Evolutionary conservation across 2,329 filamentous ascomycete genomes (phyloP).

Genomic region (Colletotrichum incanum): DNA sequence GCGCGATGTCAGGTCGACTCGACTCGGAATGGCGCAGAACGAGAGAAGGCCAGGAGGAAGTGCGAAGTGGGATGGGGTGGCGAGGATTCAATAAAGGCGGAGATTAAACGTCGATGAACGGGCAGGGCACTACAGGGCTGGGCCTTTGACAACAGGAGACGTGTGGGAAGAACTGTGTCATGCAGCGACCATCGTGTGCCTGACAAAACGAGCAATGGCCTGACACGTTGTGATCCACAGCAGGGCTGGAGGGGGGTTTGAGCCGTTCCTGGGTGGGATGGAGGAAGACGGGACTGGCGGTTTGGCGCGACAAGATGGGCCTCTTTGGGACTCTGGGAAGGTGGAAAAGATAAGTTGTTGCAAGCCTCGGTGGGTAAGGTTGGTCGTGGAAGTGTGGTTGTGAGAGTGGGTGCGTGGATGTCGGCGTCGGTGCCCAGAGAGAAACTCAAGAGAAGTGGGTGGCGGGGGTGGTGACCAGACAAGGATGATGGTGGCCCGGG

Average conservation of each 20-base stretch:
- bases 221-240: conserved; percentile 41
- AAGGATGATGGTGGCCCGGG: conserved; percentile 27
- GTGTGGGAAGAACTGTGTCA: conserved; percentile 41
- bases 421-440: background rate
- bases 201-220: conserved; percentile 33
- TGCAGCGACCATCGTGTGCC: conserved; percentile 42
- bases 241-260: conserved; percentile 41
- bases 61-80: conserved; percentile 40
- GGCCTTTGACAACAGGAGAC: conserved; percentile 39
- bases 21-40: conserved; percentile 41
- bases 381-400: background rate
- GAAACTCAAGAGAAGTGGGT: conserved; percentile 5
- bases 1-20: conserved; percentile 42
- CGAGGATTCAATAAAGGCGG: conserved; percentile 42
- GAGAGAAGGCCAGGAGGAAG: conserved; percentile 36
- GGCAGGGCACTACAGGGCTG: conserved; percentile 39
- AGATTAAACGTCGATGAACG: conserved; percentile 43
- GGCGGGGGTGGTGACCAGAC: conserved; percentile 29
- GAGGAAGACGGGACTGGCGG: conserved; percentile 7
- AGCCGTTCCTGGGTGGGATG: conserved; percentile 2
- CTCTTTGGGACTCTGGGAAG: background rate
- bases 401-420: background rate
- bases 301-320: background rate
- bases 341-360: background rate
- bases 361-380: background rate